Conservation (phyloP, 495 filamentous ascomycete species). For the Daldinia grandis region DNA sequence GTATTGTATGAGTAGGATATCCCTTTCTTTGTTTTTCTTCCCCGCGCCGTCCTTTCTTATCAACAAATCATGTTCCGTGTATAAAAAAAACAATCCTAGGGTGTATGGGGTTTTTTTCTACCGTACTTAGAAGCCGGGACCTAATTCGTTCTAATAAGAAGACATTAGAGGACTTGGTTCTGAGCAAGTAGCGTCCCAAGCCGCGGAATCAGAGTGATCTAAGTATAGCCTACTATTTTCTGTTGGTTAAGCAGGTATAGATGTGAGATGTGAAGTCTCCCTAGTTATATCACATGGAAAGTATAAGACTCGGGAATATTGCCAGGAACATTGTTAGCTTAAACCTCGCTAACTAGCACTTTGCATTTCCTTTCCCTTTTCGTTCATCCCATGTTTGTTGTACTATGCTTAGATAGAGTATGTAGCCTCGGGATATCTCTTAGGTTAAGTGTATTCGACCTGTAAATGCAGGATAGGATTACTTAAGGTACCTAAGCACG, state of each 20-base stretch:
- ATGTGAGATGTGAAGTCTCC: conserved; percentile 11
- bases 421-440: too few species aligned
- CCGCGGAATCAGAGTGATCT: conserved; percentile 3
- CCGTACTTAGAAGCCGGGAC: conserved; percentile 28
- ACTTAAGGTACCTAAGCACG: too few species aligned
- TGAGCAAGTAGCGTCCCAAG: conserved; percentile 28
- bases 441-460: too few species aligned
- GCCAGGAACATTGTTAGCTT: too few species aligned
- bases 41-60: conserved; percentile 19
- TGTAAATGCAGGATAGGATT: not conserved
- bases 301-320: too few species aligned
- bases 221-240: not conserved
- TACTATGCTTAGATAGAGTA: too few species aligned
- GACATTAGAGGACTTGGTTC: conserved; percentile 26
- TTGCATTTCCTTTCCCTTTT: not conserved
- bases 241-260: conserved; percentile 26
- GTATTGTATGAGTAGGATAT: conserved; percentile 49
- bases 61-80: conserved; percentile 25
- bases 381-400: too few species aligned
- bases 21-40: conserved; percentile 20
- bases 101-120: conserved; percentile 11
- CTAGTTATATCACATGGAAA: conserved; percentile 37
- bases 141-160: conserved; percentile 40
- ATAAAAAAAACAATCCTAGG: conserved; percentile 23
- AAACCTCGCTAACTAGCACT: not conserved